Conservation (phyloP, 2,329 filamentous ascomycete species). For the Colletotrichum brevisporum region DNA sequence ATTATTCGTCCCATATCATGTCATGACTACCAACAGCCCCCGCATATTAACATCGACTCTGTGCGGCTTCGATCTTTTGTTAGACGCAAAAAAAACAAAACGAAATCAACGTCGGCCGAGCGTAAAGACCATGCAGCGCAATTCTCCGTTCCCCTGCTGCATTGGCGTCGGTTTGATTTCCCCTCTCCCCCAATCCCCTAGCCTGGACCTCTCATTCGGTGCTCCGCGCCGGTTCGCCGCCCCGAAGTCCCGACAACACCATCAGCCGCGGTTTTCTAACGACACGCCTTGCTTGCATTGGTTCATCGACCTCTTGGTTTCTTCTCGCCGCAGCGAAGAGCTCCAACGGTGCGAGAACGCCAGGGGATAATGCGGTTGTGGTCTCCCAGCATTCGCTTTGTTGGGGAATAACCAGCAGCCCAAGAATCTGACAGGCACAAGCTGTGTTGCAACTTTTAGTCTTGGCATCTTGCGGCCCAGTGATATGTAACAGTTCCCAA, state of each 20-base stretch:
- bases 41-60: neutral
- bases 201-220: conserved; percentile 20
- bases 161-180: neutral
- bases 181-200: conserved; percentile 4
- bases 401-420: neutral
- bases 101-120: neutral
- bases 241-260: conserved; percentile 34
- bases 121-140: conserved; percentile 18
- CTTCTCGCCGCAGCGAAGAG: conserved; percentile 6
- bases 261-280: conserved; percentile 16
- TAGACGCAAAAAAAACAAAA: neutral
- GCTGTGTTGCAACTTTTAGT: conserved; percentile 16
- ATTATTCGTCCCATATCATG: neutral
- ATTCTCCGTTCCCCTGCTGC: conserved; percentile 15
- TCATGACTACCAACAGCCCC: neutral
- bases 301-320: neutral
- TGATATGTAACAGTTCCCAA: neutral
- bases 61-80: neutral
- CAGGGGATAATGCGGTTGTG: neutral
- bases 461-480: conserved; percentile 25
- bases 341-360: conserved; percentile 5
- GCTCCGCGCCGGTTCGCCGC: conserved; percentile 33
- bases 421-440: neutral
- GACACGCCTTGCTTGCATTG: conserved; percentile 23
- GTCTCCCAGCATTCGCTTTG: neutral